Evolutionary conservation across 257 asterid species (phyloP), one percentile per base, ranked within the genome.

Genomic region (Lithospermum erythrorhizon): DNA sequence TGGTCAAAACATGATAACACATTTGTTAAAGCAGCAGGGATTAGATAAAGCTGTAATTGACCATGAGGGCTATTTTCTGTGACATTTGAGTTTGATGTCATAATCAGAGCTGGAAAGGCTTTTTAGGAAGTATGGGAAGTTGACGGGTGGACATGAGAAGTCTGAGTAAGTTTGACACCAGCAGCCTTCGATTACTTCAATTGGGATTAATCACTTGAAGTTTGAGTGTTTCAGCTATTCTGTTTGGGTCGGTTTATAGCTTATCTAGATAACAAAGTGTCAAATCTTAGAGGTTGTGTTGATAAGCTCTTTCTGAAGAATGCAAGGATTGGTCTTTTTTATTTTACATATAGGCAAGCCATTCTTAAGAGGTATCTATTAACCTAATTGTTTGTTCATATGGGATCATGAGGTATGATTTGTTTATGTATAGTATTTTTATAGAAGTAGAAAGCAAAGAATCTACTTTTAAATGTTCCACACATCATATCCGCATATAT

Each of bases 81-180:
- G 57, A 24, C 8, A 53, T 53, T 53, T 53, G 25, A 53, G 16
- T 53, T 7, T n/a, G 57, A 53, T 53, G 57, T 53, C 57, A 24
- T 24, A 53, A 10, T 53, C 25, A 9, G 57, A 53, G 18, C 22
- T 53, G 21, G 57, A 53, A n/a, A 53, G 57, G 25, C 57, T 53
- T 53, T 53, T 53, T 24, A 53, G 25, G 57, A 53, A 53, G 57
- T 53, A 53, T 19, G 57, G 25, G 57, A 53, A 20, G 57, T 53
- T 53, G 57, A 53, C 57, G 57, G 57, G 57, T 53, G 57, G 25
- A 53, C 18, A 53, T 53, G 57, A 53, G 57, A 53, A 53, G 57
- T 53, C 57, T 53, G 57, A n/a, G 57, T 53, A 53, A 53, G 61
- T 57, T 18, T 60, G 77, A 73, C 55, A 69, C 68, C 61, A 62